Base-by-base conservation (phyloP, 768 basidiomycete genomes). In the Inosperma sp. region DNA sequence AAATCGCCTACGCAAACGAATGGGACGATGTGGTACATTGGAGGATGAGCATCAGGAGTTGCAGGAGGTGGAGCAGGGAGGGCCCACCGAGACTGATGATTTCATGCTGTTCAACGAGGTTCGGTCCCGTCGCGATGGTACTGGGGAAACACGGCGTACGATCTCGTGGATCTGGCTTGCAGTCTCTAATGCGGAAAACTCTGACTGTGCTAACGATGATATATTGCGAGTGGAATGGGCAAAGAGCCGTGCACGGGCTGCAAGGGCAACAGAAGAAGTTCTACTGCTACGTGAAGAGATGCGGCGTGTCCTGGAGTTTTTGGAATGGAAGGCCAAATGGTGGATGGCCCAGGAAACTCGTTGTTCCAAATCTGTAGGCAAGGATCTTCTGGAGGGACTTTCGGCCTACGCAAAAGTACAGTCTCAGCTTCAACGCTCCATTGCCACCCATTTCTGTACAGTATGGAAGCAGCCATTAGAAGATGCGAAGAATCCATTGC, bases 271-370 rank as follows among this genome's bases (percentile, higher is more conserved):
- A 0, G 64, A 64, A 19, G 63, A 63, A 44, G 57, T 65, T 10
- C 43, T 47, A 3, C 44, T 65, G 1, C 40, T 66, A 10, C 22
- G 41, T n/a, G 62, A 65, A 46, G 64, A 65, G 45, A 66, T 65
- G 64, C 42, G 57, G 3, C 34, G 56, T 0, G 40, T 53, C 0
- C 9, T 47, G 30, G 29, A n/a, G n/a, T 62, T 57, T 26, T 30
- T 64, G 1, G 2, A 39, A 12, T 55, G 56, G 55, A 51, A 56
- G 10, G 52, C 54, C 1, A 16, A 41, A 1, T 54, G 48, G 53
- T 64, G 63, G 64, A 34, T 49, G 4, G 23, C n/a, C n/a, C n/a
- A n/a, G n/a, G n/a, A n/a, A n/a, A n/a, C n/a, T n/a, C n/a, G n/a
- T n/a, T n/a, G n/a, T n/a, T n/a, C n/a, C n/a, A n/a, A n/a, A n/a